phyloP scores from a whole-genome alignment of 2,329 filamentous ascomycete species.

The Cladosporium oxysporum region DNA sequence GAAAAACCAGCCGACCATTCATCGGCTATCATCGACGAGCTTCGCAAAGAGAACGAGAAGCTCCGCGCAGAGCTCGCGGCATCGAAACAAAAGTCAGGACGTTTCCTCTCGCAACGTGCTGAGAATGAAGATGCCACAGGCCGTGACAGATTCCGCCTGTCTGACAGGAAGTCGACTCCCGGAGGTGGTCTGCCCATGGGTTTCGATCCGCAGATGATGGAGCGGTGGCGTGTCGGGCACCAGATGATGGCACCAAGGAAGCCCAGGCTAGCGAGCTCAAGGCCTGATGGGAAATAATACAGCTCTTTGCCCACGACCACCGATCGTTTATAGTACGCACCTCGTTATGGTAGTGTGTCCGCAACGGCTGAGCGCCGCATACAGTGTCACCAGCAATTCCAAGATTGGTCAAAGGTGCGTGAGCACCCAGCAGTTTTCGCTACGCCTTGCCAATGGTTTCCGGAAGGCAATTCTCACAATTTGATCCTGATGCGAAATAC shows the following conservation, averaged over 20 bases:
- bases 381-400: too few relatives aligned
- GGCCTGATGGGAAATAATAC: background rate
- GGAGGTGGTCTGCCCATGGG: conserved; percentile 4
- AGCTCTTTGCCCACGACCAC: background rate
- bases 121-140: background rate
- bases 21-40: conserved; percentile 6
- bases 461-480: too few relatives aligned
- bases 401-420: too few relatives aligned
- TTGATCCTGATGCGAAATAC: too few relatives aligned
- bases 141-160: conserved; percentile 10
- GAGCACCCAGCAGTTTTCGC: too few relatives aligned
- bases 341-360: background rate
- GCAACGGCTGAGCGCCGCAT: too few relatives aligned
- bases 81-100: conserved; percentile 1
- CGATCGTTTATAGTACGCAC: too few relatives aligned
- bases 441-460: too few relatives aligned
- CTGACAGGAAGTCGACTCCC: background rate
- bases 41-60: background rate
- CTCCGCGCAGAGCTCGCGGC: conserved; percentile 10
- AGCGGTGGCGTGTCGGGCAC: conserved; percentile 10
- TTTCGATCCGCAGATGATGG: conserved; percentile 16
- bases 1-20: background rate
- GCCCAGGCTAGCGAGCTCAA: background rate
- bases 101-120: conserved; percentile 11
- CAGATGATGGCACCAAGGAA: conserved; percentile 15